Evolutionary conservation across 1,284 basidiomycete species (phyloP).

Genomic region (Tranzscheliella williamsii): DNA sequence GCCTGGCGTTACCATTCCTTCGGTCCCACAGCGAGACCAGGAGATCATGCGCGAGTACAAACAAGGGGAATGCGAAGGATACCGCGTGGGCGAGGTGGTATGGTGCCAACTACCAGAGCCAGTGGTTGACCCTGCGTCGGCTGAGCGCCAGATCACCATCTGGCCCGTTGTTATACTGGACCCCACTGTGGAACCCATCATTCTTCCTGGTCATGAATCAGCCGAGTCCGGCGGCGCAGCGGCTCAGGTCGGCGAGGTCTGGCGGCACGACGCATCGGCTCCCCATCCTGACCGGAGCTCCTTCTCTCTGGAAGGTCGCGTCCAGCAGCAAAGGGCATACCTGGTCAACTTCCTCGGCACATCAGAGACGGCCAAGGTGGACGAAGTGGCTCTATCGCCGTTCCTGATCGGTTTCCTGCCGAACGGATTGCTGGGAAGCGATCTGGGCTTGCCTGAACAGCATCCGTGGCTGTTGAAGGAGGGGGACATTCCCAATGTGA

Average conservation of each 20-base stretch:
- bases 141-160: constrained; percentile 7
- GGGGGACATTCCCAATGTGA: constrained; percentile 10
- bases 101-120: constrained; percentile 32
- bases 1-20: constrained; percentile 28
- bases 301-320: not conserved
- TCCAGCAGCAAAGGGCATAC: constrained; percentile 20
- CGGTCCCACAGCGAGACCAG: constrained; percentile 26
- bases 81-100: constrained; percentile 36
- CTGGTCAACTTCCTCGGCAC: constrained; percentile 34
- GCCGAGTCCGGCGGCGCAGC: too few relatives aligned
- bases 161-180: constrained; percentile 40
- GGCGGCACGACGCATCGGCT: not conserved
- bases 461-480: constrained; percentile 27
- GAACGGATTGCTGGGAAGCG: constrained; percentile 6
- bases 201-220: constrained; percentile 3
- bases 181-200: constrained; percentile 6
- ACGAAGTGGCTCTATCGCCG: constrained; percentile 16
- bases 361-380: constrained; percentile 20
- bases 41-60: constrained; percentile 27
- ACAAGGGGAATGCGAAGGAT: constrained; percentile 36
- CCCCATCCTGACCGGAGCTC: not conserved
- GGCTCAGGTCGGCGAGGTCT: too few relatives aligned
- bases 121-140: constrained; percentile 11
- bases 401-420: constrained; percentile 22
- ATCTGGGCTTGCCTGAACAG: constrained; percentile 16